Conservation (phyloP, 2,329 filamentous ascomycete genomes). For the Trichophyton benhamiae region DNA sequence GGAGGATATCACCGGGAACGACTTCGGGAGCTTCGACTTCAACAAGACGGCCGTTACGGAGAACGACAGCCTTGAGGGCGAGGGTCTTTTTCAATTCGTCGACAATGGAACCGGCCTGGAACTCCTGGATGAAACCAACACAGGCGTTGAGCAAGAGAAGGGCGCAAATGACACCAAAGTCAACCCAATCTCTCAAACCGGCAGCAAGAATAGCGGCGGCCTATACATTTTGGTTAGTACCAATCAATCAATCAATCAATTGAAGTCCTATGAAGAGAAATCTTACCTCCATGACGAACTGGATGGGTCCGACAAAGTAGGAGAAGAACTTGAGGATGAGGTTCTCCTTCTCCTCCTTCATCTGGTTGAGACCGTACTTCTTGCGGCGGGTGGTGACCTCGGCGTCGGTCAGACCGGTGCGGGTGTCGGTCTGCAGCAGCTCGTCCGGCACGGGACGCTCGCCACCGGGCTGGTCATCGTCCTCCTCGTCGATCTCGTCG, state of each 20-base stretch:
- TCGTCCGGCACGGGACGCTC: conserved; percentile 56
- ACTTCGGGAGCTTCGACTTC: conserved; percentile 75
- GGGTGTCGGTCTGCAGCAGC: conserved; percentile 63
- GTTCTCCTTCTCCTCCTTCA: conserved; percentile 87
- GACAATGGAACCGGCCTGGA: conserved; percentile 78
- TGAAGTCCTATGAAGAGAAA: conserved; percentile 6
- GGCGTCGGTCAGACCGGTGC: conserved; percentile 56
- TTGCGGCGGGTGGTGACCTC: conserved; percentile 54
- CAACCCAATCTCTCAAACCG: conserved; percentile 78
- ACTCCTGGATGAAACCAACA: conserved; percentile 84
- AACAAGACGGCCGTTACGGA: conserved; percentile 64
- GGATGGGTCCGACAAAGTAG: conserved; percentile 80
- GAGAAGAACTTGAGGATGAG: conserved; percentile 66
- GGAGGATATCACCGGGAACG: conserved; percentile 79
- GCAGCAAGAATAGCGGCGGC: conserved; percentile 68
- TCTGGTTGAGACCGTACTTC: conserved; percentile 74
- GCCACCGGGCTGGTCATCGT: conserved; percentile 41
- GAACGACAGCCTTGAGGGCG: conserved; percentile 73
- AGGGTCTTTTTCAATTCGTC: conserved; percentile 84
- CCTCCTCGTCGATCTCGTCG: conserved; percentile 51
- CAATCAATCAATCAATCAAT: background rate
- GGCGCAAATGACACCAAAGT: conserved; percentile 82
- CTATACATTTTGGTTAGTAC: conserved; percentile 25
- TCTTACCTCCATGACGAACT: conserved; percentile 83
- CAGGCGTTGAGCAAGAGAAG: conserved; percentile 71